Base-by-base conservation (phyloP, 208 protist genomes). In the Leishmania gerbilli region DNA sequence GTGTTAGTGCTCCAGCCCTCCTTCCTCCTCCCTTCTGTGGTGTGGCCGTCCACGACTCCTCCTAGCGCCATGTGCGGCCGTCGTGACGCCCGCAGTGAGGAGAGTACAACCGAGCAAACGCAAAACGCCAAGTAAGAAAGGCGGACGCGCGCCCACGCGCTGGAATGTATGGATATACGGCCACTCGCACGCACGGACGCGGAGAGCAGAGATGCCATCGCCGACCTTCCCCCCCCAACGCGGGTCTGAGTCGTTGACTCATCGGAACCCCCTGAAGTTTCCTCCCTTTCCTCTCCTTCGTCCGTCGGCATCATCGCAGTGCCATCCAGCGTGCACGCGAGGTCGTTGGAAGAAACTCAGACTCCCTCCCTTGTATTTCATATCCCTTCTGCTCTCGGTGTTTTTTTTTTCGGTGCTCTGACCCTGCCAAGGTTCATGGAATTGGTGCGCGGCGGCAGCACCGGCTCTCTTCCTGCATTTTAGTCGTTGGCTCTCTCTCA, bases 331-430 rank as follows among this genome's bases (percentile, higher is more conserved):
- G 58, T 5, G 58, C 9, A 27, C 58, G 27, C 58, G n/a, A 64
- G 11, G 27, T 31, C 27, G 27, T 31, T 64, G 40, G 27, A 69
- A 45, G 37, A 17, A 40, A 17, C n/a, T 40, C 15, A 53, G 9
- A 17, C 67, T 15, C 11, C 64, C 64, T 58, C 71, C 68, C 58
- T 81, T 8, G 24, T 81, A 51, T 74, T 75, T 58, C n/a, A 55
- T 56, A 45, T 71, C 67, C 4, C 71, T 80, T 65, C 67, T 49
- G 47, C 19, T 51, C 45, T 31, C 58, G 19, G 3, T 27, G 24
- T 75, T 49, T 49, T 47, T 9, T 40, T 42, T 49, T 75, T 21
- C 9, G 51, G 24, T 75, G 5, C 34, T 24, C 17, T 71, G n/a
- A 31, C 65, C 34, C 17, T 42, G 27, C 34, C 65, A 71, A 31